Evolutionary conservation across 257 asterid genomes (phyloP), one percentile per base, ranked within the genome.

Genomic region (Ilex aquifolium): DNA sequence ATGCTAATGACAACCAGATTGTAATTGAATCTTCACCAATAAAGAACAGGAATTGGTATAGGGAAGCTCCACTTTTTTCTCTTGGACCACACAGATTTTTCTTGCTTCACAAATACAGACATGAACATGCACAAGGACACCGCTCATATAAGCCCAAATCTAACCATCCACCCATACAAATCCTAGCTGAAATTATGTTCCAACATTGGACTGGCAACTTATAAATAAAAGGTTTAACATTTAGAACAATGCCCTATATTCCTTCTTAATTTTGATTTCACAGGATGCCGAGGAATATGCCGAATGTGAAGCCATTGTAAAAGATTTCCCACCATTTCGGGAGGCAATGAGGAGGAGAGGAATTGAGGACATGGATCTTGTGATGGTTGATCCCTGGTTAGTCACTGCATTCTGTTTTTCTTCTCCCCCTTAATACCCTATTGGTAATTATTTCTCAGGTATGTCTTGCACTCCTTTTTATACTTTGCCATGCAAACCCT

Each of bases 301-400:
- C 61, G 76, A 72, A 56, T 72, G 76, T 61, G 76, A 72, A 66
- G 76, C 76, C 3, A 67, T 59, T 57, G 72, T 72, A 17, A 72
- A 72, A 56, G 76, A 72, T 16, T 66, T 60, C 58, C 76, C 72
- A 65, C 76, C 76, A 59, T 72, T 72, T 66, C 59, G 60, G 31
- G 76, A 72, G 7, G 76, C 76, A 48, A 72, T 72, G 76, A 72
- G 61, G 67, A 72, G 65, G 68, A 60, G 76, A 31, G 76, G 76
- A 15, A 66, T 72, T 2, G 76, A 61, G 42, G 76, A 72, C 61
- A 72, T 72, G 76, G 76, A 72, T 56, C 76, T 72, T 66, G 76
- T 72, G 68, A 72, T 72, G 76, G 76, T 72, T 11, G 76, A 72
- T 61, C 72, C 76, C 63, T 72, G 76, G 76, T 72, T 60, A 59